Evolutionary conservation across 331 rosid genomes (phyloP), one percentile per base, ranked within the genome.

Genomic region (Cydonia oblonga): DNA sequence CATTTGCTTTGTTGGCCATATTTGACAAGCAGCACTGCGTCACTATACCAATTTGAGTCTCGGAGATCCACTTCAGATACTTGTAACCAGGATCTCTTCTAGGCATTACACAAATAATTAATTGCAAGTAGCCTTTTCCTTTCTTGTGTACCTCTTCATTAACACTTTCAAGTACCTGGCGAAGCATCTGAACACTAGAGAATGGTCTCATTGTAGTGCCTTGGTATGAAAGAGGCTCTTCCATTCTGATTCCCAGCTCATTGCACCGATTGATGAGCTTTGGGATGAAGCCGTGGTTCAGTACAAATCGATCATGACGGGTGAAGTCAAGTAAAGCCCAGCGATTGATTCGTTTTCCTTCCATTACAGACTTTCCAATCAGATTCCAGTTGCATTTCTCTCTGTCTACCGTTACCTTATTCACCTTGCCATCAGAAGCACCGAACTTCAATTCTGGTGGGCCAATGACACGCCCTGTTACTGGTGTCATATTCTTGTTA

Each of bases 341-440:
- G 42, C 70, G 65, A 71, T 75, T 81, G 62, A 88, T 79, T 26
- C 79, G 66, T 81, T 82, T 87, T 53, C 92, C 90, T 76, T 81
- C 87, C 75, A 87, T 90, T 68, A 91, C 73, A 14, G 82, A 88
- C 68, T 59, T 87, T 22, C 84, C 92, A 56, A 82, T 64, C 2
- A 91, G 84, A 56, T 91, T 91, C 97, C 92, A 91, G 1, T 88
- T 87, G 58, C 90, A 81, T 78, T 86, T 91, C 74, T 85, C 85
- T 20, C 25, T 71, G 66, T 91, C 97, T 60, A 87, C 81, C 9
- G 66, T 63, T 64, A 86, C 49, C 24, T 73, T 85, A 29, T 66
- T 65, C 40, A 29, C 29, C 82, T 52, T 79, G 57, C 96, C 97
- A 74, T 71, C 76, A 12, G 76, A 66, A 78, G 78, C 78, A n/a